Conservation (phyloP, 176 grass and related monocot genomes). For the Lolium rigidum region DNA sequence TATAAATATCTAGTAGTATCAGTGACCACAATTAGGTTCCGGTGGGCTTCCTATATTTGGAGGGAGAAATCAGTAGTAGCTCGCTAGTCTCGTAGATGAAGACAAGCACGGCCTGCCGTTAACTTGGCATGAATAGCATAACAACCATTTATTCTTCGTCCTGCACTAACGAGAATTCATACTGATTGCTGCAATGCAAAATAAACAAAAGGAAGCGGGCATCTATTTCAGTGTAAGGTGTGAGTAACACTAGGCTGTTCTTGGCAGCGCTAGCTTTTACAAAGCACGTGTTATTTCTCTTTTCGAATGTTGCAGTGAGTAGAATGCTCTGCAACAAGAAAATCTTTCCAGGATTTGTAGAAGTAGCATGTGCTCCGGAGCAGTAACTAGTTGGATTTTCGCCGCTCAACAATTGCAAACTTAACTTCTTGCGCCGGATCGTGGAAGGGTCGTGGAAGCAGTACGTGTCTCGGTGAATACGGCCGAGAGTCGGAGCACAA, state of each 20-base stretch:
- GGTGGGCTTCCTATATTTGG: slow-evolving; percentile 8
- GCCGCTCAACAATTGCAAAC: too few relatives aligned
- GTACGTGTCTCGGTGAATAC: too few relatives aligned
- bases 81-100: neutral
- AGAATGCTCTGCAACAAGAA: too few relatives aligned
- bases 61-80: neutral
- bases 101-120: neutral
- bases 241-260: neutral
- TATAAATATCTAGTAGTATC: neutral
- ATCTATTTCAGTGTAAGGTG: neutral
- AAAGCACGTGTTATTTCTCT: neutral
- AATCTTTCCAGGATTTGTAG: too few relatives aligned
- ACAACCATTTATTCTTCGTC: neutral
- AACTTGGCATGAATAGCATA: slow-evolving; percentile 5
- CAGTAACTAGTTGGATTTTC: too few relatives aligned
- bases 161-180: neutral
- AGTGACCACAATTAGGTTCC: slow-evolving; percentile 23
- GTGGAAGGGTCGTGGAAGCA: too few relatives aligned
- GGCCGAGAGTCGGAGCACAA: too few relatives aligned
- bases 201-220: neutral
- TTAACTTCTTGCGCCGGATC: too few relatives aligned
- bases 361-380: too few relatives aligned
- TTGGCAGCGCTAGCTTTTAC: neutral
- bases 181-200: neutral
- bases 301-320: too few relatives aligned